phyloP scores from a whole-genome alignment of 371 early-diverging fungal genomes.

The Syncephalis plumigaleata region DNA sequence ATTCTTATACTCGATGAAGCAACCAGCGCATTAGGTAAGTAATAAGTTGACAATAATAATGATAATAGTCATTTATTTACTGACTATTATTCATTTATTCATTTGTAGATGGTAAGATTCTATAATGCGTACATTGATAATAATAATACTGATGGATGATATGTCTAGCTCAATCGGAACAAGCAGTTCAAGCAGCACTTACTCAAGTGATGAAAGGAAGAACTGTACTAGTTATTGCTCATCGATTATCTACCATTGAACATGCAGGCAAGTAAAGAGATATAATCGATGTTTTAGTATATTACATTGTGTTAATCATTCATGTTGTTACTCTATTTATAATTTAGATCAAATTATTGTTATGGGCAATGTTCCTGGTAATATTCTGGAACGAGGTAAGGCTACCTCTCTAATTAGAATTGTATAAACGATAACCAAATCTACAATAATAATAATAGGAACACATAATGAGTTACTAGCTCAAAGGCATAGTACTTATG shows the following conservation, averaged over 20 bases:
- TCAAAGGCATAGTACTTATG: too few relatives aligned
- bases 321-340: conserved; percentile 48
- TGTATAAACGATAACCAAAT: too few relatives aligned
- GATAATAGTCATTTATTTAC: too few relatives aligned
- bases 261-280: conserved; percentile 22
- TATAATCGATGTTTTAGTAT: neutral
- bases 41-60: neutral
- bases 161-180: conserved; percentile 50
- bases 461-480: too few relatives aligned
- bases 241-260: conserved; percentile 50
- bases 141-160: too few relatives aligned
- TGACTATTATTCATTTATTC: too few relatives aligned
- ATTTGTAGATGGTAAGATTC: too few relatives aligned
- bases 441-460: too few relatives aligned
- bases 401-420: too few relatives aligned
- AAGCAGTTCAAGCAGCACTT: conserved; percentile 45
- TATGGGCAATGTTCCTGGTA: too few relatives aligned
- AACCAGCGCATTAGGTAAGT: conserved; percentile 42
- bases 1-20: conserved; percentile 67
- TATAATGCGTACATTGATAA: too few relatives aligned
- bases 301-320: neutral
- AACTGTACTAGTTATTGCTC: conserved; percentile 64
- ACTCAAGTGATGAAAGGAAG: conserved; percentile 42
- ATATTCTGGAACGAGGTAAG: too few relatives aligned
- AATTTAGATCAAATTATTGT: conserved; percentile 6